Base-by-base conservation (phyloP, 257 asterid genomes). In the Cruciata laevipes region DNA sequence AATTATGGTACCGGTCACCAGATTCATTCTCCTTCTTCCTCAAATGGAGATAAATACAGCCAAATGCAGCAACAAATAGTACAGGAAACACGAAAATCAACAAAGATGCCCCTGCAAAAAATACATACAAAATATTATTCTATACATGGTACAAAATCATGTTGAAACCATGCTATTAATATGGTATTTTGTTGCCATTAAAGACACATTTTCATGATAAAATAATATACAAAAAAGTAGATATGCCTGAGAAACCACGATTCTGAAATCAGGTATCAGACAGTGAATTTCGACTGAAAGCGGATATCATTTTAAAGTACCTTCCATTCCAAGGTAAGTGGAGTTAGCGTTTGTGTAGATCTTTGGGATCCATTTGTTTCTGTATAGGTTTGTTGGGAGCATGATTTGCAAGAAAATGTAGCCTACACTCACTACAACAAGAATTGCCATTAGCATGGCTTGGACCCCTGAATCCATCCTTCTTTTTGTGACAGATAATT, bases 251-350 rank as follows among this genome's bases (percentile, higher is more conserved):
- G n/a, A n/a, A n/a, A n/a, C n/a, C n/a, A n/a, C n/a, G n/a, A n/a
- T n/a, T n/a, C n/a, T n/a, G n/a, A n/a, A n/a, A n/a, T n/a, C n/a
- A n/a, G n/a, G n/a, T n/a, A n/a, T n/a, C n/a, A n/a, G n/a, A n/a
- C n/a, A n/a, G n/a, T 27, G 30, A 27, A 27, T 27, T 27, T 27
- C 30, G 30, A 27, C 2, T 27, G 30, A 27, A 27, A 27, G 30
- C 30, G 30, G 30, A 27, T 27, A 27, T 27, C 30, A 27, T 27
- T 27, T 11, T 17, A 0, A 49, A 57, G 32, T 55, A 89, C 97
- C 98, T 82, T 87, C 93, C 40, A 83, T 68, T 70, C 98, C 98
- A 69, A 87, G 89, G 79, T 71, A 92, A 61, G 98, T 89, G 77
- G 98, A 71, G 51, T 77, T 58, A 18, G 88, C 73, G 11, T 75